phyloP scores from a whole-genome alignment of 768 basidiomycete genomes.

The Strobilomyces echinocephalus region DNA sequence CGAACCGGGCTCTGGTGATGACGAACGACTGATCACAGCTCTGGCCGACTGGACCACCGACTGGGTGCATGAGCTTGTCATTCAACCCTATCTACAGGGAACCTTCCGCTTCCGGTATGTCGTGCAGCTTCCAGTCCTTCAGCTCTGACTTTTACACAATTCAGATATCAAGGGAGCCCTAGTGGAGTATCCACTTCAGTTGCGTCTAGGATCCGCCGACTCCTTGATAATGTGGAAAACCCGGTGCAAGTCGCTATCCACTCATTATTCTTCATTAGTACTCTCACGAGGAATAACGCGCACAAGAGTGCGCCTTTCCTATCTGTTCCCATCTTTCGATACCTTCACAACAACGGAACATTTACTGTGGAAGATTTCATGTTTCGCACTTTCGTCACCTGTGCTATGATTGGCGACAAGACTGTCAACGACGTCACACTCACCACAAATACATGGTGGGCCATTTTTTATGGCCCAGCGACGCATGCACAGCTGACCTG shows the following conservation, averaged over 20 bases:
- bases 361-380: conserved; percentile 31
- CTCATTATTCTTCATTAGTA: conserved; percentile 32
- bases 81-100: conserved; percentile 18
- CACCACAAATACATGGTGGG: conserved; percentile 30
- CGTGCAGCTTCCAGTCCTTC: neutral
- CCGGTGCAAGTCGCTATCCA: conserved; percentile 27
- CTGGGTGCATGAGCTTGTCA: conserved; percentile 23
- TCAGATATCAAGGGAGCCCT: conserved; percentile 16
- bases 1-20: neutral
- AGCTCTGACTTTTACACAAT: neutral
- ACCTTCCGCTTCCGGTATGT: conserved; percentile 22
- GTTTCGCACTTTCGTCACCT: conserved; percentile 31
- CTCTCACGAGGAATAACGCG: conserved; percentile 18
- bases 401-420: conserved; percentile 35
- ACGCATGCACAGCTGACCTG: conserved; percentile 4
- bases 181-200: conserved; percentile 5
- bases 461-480: neutral
- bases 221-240: conserved; percentile 21
- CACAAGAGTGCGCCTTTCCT: conserved; percentile 22
- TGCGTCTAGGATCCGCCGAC: conserved; percentile 18
- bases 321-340: conserved; percentile 27
- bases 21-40: conserved; percentile 8
- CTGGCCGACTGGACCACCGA: conserved; percentile 25
- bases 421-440: conserved; percentile 30
- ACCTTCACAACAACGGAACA: conserved; percentile 26